Conservation (phyloP, 345 rosid species). For the Noccaea caerulescens region DNA sequence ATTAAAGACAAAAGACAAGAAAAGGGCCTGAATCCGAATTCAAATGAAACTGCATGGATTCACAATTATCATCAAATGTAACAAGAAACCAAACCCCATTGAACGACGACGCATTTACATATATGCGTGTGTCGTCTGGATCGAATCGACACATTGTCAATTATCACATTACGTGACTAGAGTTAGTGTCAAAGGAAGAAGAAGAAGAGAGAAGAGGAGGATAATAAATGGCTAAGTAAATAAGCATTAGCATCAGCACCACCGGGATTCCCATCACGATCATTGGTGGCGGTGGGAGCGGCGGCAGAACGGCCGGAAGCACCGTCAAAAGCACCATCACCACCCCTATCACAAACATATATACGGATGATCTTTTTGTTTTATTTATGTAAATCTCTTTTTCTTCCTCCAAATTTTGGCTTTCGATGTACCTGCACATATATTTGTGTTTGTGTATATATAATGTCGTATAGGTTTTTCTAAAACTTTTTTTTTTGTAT, state of each 20-base stretch:
- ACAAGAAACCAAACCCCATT: slow-evolving; percentile 5
- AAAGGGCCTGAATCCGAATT: not conserved
- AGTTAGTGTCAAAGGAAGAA: slow-evolving; percentile 12
- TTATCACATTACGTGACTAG: slow-evolving; percentile 27
- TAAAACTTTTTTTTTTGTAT: not conserved
- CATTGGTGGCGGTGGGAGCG: slow-evolving; percentile 45
- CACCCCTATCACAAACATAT: slow-evolving; percentile 34
- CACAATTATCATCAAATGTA: slow-evolving; percentile 12
- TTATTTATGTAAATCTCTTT: not conserved
- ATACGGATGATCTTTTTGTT: not conserved
- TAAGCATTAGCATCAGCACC: slow-evolving; percentile 40
- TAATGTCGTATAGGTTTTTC: not conserved
- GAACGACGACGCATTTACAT: slow-evolving; percentile 34
- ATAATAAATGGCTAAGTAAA: slow-evolving; percentile 36
- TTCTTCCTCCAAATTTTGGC: not conserved
- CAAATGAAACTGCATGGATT: slow-evolving; percentile 28
- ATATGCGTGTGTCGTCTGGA: slow-evolving; percentile 6
- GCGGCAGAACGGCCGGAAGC: slow-evolving; percentile 42
- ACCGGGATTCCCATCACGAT: slow-evolving; percentile 42
- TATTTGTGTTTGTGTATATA: not conserved
- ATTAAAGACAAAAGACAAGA: not conserved
- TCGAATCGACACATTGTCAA: slow-evolving; percentile 2
- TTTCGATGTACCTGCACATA: not conserved
- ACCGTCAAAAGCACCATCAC: slow-evolving; percentile 24
- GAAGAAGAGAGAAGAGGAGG: slow-evolving; percentile 28